Conservation (phyloP, 768 basidiomycete genomes). For the Lactifluus pinguis region DNA sequence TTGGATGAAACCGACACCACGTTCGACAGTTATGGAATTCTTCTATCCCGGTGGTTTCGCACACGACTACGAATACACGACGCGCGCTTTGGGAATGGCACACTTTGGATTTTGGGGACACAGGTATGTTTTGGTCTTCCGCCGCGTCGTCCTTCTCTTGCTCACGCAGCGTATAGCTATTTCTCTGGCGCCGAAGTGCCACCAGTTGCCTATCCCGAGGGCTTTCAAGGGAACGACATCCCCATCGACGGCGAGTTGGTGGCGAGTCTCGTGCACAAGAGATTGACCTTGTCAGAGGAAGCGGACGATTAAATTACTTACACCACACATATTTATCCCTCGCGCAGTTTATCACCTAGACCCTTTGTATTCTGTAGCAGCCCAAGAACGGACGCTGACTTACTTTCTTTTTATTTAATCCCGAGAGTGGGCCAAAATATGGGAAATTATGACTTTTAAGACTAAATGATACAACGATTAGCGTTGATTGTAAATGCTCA, state of each 20-base stretch:
- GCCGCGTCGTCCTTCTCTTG: neutral
- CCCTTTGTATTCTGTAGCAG: neutral
- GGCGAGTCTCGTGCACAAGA: conserved; percentile 47
- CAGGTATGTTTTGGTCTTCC: conserved; percentile 33
- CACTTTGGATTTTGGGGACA: conserved; percentile 83
- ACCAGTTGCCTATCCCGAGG: conserved; percentile 62
- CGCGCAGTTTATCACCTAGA: neutral
- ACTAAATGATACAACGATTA: neutral
- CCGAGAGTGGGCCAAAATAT: neutral
- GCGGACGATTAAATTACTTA: conserved; percentile 41
- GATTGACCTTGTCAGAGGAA: conserved; percentile 49
- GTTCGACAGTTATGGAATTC: conserved; percentile 88
- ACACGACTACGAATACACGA: conserved; percentile 74
- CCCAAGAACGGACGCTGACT: neutral
- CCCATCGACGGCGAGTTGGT: conserved; percentile 70
- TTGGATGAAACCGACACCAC: conserved; percentile 84
- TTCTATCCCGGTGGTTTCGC: conserved; percentile 82
- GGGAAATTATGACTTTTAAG: neutral
- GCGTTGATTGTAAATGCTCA: neutral
- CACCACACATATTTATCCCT: neutral
- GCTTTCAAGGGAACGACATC: conserved; percentile 84
- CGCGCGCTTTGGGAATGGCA: conserved; percentile 72
- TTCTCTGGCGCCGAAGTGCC: conserved; percentile 73
- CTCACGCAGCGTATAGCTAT: conserved; percentile 32
- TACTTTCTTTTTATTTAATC: neutral